Evolutionary conservation across 2,329 filamentous ascomycete species (phyloP), one percentile per base, ranked within the genome.

Genomic region (Lecanicillium sp.): DNA sequence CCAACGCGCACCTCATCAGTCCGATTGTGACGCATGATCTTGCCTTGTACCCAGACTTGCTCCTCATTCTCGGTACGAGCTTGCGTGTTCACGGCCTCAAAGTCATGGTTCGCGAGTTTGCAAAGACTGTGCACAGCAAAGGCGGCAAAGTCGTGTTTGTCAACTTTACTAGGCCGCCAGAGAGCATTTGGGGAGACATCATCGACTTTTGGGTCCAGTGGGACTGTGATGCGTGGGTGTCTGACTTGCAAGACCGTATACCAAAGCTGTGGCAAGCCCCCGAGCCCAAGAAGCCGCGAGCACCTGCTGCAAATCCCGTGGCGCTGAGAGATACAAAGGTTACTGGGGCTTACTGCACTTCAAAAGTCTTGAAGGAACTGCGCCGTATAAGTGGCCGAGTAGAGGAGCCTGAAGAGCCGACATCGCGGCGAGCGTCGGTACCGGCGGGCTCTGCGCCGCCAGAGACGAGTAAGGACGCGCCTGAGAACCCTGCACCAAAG

Each of bases 191-290:
- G 82, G 75, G 79, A 1, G 80, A 84, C 38, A 63, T 84, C 0
- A 80, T 86, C 38, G 82, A 86, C 57, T 83, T 80, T 45, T 85
- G 80, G 75, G 70, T 86, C 1, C 70, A 82, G 45, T 84, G 80
- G 80, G 81, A 85, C 50, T 85, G 81, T 43, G 82, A 86, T 48
- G 75, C 75, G 4, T 86, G 81, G 81, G 80, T 85, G 1, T 57
- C 68, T 9, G 78, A 84, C 50, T 54, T 85, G 38, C 75, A 72
- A 43, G 58, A 61, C 36, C 71, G 74, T 38, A 70, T 79, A 40
- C 72, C 76, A 2, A 68, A 71, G 34, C 60, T 83, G 4, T 83
- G 78, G 77, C 58, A 74, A 41, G 68, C 69, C 0, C 65, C 67
- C 0, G 65, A 69, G 34, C 65, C 62, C 20, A 54, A 56, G 38